Conservation (phyloP, 2,329 filamentous ascomycete genomes). For the Aspergillus latus region DNA sequence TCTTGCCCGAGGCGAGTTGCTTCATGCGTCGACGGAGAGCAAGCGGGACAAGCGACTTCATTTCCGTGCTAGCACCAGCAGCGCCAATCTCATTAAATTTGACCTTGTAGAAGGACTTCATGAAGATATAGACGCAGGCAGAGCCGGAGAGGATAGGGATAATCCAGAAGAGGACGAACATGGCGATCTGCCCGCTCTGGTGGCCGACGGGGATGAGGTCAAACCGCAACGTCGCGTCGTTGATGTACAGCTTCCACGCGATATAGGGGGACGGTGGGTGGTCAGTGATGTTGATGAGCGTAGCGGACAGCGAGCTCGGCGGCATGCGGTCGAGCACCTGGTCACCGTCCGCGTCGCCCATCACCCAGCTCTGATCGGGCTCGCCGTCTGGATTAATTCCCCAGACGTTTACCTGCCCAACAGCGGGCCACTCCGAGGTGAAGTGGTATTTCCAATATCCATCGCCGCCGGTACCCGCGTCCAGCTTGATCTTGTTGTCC, state of each 20-base stretch:
- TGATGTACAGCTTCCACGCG: constrained; percentile 55
- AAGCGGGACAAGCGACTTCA: neutral
- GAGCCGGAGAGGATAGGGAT: constrained; percentile 54
- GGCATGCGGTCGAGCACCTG: constrained; percentile 62
- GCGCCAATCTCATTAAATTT: constrained; percentile 62
- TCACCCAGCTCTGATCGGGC: constrained; percentile 60
- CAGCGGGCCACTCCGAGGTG: constrained; percentile 63
- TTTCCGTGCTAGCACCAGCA: constrained; percentile 14
- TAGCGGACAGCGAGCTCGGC: constrained; percentile 56
- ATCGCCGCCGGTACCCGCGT: constrained; percentile 39
- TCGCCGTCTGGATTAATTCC: constrained; percentile 64
- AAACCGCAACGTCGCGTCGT: constrained; percentile 57
- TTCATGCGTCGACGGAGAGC: neutral
- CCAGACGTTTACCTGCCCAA: constrained; percentile 65
- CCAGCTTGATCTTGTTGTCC: constrained; percentile 59
- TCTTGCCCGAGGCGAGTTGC: constrained; percentile 34
- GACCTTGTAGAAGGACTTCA: constrained; percentile 62
- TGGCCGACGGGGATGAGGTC: constrained; percentile 55
- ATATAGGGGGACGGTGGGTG: constrained; percentile 56
- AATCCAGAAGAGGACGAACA: constrained; percentile 56
- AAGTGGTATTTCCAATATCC: constrained; percentile 61
- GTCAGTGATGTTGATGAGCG: constrained; percentile 60
- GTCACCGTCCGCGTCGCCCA: constrained; percentile 63
- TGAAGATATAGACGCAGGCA: constrained; percentile 56
- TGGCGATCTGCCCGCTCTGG: constrained; percentile 52